Base-by-base conservation (phyloP, 2,329 filamentous ascomycete genomes). In the Zymoseptoria passerinii region DNA sequence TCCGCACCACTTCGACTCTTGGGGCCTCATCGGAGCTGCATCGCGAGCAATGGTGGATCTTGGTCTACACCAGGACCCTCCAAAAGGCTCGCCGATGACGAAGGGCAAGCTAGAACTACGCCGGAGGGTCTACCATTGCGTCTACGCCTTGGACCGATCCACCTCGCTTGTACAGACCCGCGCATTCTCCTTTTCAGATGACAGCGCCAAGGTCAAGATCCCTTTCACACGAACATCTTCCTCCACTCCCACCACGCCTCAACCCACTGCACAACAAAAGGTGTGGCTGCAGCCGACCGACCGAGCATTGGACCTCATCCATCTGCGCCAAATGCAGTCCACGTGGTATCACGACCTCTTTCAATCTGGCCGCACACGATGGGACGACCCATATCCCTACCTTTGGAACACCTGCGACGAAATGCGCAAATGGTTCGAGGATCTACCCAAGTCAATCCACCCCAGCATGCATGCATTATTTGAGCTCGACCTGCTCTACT, bases 161-260 rank as follows among this genome's bases (percentile, higher is more conserved):
- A 92, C 95, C 51, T 95, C 91, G 66, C 88, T 96, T 78, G 89
- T 92, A 4, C 85, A 95, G 65, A 89, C 89, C 9, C 82, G 90
- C 35, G 87, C 91, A 0, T 96, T 96, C 72, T 96, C 92, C 0
- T 96, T 97, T 70, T 92, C 90, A 0, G 92, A 97, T 70, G 90
- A 92, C 57, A 88, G 92, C 5, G 83, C 89, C 27, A 87, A 89
- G 64, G 92, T 97, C 28, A 83, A 82, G n/a, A 83, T 91, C 61
- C 90, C 91, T 1, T 80, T 82, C 56, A 71, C 75, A 7, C 66
- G 65, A 50, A 60, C 63, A n/a, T 53, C 61, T 10, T 58, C 58
- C 16, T 65, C 65, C 27, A 63, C 63, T 18, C 62, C 65, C 1
- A 65, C 62, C 2, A 61, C 67, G 8, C 65, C 66, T 16, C 58